Base-by-base conservation (phyloP, 1,139 yeast genomes). In the Casaregolazyma lundiana region DNA sequence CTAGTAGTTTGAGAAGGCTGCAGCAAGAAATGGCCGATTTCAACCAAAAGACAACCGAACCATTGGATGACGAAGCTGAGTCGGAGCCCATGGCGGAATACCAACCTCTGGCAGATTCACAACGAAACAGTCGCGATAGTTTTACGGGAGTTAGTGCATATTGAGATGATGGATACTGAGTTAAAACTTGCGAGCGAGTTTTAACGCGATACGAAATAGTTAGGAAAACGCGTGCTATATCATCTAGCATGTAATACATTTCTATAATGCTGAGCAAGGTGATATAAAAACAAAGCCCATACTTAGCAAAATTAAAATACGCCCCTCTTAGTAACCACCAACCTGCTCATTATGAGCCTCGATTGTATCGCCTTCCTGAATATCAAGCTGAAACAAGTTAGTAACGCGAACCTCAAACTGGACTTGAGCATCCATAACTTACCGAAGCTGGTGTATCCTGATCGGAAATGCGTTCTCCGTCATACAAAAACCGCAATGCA, bases 321-420 rank as follows among this genome's bases (percentile, higher is more conserved):
- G 21, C 16, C n/a, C 9, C 26, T 16, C 26, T 5, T 19, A 29
- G 16, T 9, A 8, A 15, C 84, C 83, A 52, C 95, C 87, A 49
- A 83, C 81, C 68, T 92, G 98, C 67, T 89, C 96, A 68, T 94
- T 84, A 68, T 90, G 96, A n/a, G 97, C 98, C 69, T 94, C 98
- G 58, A 94, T 90, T 56, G 86, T 85, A 65, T 94, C 99, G 58
- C 92, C 92, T 65, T 92, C 96, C 66, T 86, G 95, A 77, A 90
- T 80, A 49, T 88, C 97, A 58, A 92, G 76, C 66, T 67, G 47
- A 6, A 15, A 22, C 3, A 15, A 9, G 57, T 54, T 52, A 55
- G 60, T 48, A 39, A 39, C 35, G 29, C 11, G 18, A 17, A 11
- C 22, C 20, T 21, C 20, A 36, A 11, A 35, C n/a, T n/a, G 36